Percentiles rank a stretch among this genome's conserved stretches.
Conservation (phyloP, 805 yeast species). For the Kluyveromyces wickerhamii region DNA sequence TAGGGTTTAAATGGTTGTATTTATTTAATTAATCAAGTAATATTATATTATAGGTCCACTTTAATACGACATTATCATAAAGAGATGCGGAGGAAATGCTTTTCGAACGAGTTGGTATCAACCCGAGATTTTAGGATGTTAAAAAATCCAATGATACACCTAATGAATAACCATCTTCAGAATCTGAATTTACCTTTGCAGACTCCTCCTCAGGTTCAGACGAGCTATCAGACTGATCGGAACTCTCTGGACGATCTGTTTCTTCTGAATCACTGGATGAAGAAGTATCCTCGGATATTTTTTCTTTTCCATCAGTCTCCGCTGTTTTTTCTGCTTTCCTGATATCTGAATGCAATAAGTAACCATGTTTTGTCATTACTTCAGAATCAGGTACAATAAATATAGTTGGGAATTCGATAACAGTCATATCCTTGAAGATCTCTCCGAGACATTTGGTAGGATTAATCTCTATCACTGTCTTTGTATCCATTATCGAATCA, state of each 20-base stretch:
- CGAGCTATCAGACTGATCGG: not conserved
- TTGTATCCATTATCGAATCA: constrained; percentile 26
- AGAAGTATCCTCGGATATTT: not conserved
- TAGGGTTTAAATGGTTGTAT: no score
- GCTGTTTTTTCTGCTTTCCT: not conserved
- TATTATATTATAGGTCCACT: not conserved
- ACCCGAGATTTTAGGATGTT: constrained; percentile 14
- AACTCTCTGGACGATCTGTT: no score
- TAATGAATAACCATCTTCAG: constrained; percentile 20
- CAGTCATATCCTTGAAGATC: constrained; percentile 46
- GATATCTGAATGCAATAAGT: not conserved
- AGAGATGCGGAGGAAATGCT: no score
- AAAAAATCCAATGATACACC: constrained; percentile 22
- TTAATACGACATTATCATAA: no score
- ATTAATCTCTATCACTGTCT: constrained; percentile 34
- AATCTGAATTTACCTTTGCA: constrained; percentile 10
- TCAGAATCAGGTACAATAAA: constrained; percentile 27
- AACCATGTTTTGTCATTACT: not conserved
- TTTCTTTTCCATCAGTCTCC: not conserved
- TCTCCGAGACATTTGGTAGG: constrained; percentile 35
- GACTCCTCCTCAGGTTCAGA: constrained; percentile 12
- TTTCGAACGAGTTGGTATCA: no score
- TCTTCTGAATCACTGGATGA: not conserved
- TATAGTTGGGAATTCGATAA: constrained; percentile 74
- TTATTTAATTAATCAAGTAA: not conserved